Conservation (phyloP, 2,329 filamentous ascomycete species). For the Hypoxylon sp. region DNA sequence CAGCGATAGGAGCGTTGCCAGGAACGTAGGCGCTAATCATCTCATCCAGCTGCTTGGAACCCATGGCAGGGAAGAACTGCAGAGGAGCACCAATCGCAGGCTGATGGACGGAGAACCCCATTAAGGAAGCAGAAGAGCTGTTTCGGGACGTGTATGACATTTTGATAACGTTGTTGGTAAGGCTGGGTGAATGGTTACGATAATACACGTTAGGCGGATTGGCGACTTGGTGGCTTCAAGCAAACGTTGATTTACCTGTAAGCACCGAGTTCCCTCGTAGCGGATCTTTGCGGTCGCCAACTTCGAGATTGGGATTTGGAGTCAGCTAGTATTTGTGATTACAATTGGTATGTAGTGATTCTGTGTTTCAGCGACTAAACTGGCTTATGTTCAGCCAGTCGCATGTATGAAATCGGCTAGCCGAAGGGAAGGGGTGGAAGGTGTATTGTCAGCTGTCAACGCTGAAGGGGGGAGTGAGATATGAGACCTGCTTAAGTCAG, state of each 20-base stretch:
- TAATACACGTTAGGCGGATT: conserved; percentile 44
- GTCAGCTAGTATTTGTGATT: conserved; percentile 6
- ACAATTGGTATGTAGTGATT: conserved; percentile 22
- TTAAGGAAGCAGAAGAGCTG: conserved; percentile 55
- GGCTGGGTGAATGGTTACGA: conserved; percentile 31
- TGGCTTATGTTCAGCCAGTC: conserved; percentile 20
- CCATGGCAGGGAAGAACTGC: conserved; percentile 77
- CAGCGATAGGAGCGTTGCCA: conserved; percentile 66
- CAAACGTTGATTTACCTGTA: conserved; percentile 33
- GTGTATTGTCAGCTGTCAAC: conserved; percentile 22
- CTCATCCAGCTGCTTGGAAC: conserved; percentile 72
- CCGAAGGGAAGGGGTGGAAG: not conserved
- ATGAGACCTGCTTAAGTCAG: conserved; percentile 33
- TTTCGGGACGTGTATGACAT: conserved; percentile 58
- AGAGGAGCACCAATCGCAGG: conserved; percentile 69
- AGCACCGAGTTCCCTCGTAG: conserved; percentile 37
- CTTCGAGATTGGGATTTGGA: conserved; percentile 19
- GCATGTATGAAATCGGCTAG: conserved; percentile 26
- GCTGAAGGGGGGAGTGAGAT: conserved; percentile 20
- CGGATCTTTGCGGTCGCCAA: conserved; percentile 38
- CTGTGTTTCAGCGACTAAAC: conserved; percentile 2
- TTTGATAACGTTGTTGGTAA: conserved; percentile 33
- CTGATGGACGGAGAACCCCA: conserved; percentile 74
- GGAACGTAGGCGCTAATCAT: conserved; percentile 72
- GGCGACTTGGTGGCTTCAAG: conserved; percentile 26